phyloP scores from a whole-genome alignment of 768 basidiomycete species.

The Tricholoma furcatifolium region DNA sequence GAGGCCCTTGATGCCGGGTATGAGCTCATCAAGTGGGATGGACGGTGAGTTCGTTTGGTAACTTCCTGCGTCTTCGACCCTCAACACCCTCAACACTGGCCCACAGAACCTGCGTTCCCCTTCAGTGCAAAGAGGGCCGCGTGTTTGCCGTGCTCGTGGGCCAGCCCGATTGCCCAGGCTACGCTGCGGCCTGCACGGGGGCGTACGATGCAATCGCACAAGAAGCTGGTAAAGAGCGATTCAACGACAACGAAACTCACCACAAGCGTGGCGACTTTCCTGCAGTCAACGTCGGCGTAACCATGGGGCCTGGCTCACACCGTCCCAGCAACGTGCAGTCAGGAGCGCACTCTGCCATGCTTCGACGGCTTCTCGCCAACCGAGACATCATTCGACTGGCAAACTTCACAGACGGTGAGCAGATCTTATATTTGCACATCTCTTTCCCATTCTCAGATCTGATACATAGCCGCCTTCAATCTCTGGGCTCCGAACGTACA shows the following conservation, averaged over 20 bases:
- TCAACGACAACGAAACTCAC: background rate
- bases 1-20: background rate
- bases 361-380: background rate
- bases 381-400: background rate
- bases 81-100: background rate
- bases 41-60: no score
- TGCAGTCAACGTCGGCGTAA: constrained; percentile 4
- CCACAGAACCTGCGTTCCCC: no score
- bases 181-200: background rate
- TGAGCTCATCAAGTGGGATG: background rate
- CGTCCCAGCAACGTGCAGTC: background rate
- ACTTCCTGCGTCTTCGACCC: no score
- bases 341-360: background rate
- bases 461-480: background rate
- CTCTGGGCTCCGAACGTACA: background rate
- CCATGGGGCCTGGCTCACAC: background rate
- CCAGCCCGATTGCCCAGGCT: background rate
- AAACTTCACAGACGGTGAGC: background rate
- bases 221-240: background rate
- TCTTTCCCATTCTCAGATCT: background rate
- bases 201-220: background rate
- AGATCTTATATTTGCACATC: background rate
- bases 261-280: no score
- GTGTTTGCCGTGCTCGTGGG: background rate
- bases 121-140: background rate